Evolutionary conservation across 2,329 filamentous ascomycete genomes (phyloP), one percentile per base, ranked within the genome.

Genomic region (Pyrenophora graminea): DNA sequence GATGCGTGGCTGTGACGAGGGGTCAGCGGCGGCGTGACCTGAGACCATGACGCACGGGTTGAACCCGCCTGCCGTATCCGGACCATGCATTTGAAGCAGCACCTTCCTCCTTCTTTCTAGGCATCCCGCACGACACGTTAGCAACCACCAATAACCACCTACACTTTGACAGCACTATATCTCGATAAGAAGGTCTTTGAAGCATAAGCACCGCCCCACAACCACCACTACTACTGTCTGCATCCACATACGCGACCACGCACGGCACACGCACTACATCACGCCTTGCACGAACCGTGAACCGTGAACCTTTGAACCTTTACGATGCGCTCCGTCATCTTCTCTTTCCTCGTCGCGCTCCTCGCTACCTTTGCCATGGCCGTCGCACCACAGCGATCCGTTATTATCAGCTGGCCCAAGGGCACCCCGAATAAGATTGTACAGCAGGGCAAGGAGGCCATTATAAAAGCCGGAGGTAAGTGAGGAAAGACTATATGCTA

Each of bases 341-440:
- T 83, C 56, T 74, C 84, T 46, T 72, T 85, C 43, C 74, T 88
- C 36, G 74, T 86, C 46, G 76, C 84, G 55, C 71, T 85, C 51
- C 76, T 88, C 44, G 79, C 84, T 56, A 79, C 80, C 25, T 71
- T 85, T 53, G 85, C 83, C 55, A 81, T 89, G 63, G 87, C 87
- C 49, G 77, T 79, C 18, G 65, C 74, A 42, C 74, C 77, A 1
- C 82, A 86, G 68, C 90, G 90, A 73, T 83, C 85, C 31, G 85
- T 95, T 58, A 86, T 97, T 63, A 80, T 97, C 66, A 90, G 83
- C 67, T 96, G 91, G 69, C 85, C 88, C 19, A 78, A 85, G 44
- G 80, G 84, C 40, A 88, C 85, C 63, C 87, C 90, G 17, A 77
- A 87, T 57, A 80, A 79, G 31, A 77, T 95, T 31, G 72, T 96